Evolutionary conservation across 306 rosid species (phyloP).

Genomic region (Purshia tridentata): DNA sequence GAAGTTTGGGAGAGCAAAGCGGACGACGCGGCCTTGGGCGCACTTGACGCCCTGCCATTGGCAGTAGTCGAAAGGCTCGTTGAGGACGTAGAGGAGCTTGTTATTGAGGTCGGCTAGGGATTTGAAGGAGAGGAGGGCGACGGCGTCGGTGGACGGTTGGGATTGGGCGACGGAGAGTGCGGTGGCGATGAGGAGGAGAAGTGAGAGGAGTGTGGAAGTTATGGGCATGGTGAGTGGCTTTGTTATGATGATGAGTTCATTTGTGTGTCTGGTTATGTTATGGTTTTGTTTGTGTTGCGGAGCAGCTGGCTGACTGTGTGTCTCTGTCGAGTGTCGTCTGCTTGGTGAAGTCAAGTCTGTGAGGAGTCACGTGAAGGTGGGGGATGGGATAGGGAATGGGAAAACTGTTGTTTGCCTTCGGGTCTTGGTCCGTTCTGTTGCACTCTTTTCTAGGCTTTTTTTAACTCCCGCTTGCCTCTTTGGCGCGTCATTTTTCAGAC

Average conservation of each 20-base stretch:
- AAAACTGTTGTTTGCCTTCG: too few species aligned
- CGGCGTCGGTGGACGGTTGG: slow-evolving; percentile 54
- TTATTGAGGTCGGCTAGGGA: slow-evolving; percentile 68
- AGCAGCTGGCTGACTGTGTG: background rate
- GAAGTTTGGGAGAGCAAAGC: slow-evolving; percentile 40
- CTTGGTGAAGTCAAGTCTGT: too few species aligned
- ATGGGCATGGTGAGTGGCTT: background rate
- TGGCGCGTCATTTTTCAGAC: too few species aligned
- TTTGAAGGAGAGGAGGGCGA: slow-evolving; percentile 64
- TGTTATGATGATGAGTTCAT: background rate
- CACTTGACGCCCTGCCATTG: slow-evolving; percentile 90
- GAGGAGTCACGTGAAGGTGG: too few species aligned
- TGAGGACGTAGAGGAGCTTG: slow-evolving; percentile 60
- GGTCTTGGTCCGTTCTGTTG: too few species aligned
- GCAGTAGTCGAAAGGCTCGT: slow-evolving; percentile 78
- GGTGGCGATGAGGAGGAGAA: background rate
- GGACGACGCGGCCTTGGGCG: slow-evolving; percentile 67
- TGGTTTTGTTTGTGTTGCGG: background rate
- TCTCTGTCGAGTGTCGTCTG: too few species aligned
- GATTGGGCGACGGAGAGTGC: slow-evolving; percentile 14
- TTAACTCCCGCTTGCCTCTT: too few species aligned
- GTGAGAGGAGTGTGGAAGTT: background rate
- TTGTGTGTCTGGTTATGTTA: background rate
- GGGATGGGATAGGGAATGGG: too few species aligned
- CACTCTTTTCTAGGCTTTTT: too few species aligned